Conservation (phyloP, 345 rosid genomes). For the Hibiscus mutabilis region DNA sequence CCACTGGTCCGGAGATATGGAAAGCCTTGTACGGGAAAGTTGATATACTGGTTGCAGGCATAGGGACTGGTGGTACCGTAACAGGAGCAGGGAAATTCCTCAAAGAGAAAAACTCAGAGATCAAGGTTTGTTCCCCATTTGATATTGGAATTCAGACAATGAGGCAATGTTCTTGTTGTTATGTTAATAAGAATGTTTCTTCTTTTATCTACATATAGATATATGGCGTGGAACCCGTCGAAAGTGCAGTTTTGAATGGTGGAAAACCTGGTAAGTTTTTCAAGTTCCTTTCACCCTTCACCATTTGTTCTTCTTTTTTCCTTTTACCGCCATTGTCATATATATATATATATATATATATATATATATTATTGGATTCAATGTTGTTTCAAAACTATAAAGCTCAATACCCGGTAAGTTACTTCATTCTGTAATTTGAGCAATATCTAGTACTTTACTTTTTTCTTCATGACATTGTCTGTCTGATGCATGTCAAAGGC, state of each 20-base stretch:
- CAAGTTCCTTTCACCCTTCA: neutral
- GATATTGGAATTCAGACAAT: neutral
- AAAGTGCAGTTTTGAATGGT: conserved; percentile 24
- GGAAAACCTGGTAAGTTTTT: neutral
- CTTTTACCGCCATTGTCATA: neutral
- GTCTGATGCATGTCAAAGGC: conserved; percentile 23
- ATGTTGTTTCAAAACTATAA: neutral
- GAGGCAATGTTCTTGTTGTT: neutral
- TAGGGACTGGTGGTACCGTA: conserved; percentile 60
- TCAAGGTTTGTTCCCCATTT: neutral
- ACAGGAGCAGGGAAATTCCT: neutral
- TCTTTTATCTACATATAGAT: conserved; percentile 15
- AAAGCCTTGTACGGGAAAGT: conserved; percentile 44
- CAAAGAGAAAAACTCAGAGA: neutral
- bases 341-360: neutral
- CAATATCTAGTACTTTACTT: neutral
- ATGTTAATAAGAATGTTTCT: neutral
- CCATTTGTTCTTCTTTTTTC: neutral
- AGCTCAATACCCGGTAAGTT: neutral
- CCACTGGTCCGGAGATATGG: conserved; percentile 82
- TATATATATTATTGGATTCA: neutral
- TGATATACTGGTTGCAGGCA: conserved; percentile 41
- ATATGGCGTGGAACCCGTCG: conserved; percentile 41
- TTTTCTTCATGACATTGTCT: neutral
- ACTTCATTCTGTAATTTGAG: neutral